Evolutionary conservation across 169 alveolate species (phyloP), one percentile per base, ranked within the genome.

Genomic region (Cryptosporidium ubiquitum): DNA sequence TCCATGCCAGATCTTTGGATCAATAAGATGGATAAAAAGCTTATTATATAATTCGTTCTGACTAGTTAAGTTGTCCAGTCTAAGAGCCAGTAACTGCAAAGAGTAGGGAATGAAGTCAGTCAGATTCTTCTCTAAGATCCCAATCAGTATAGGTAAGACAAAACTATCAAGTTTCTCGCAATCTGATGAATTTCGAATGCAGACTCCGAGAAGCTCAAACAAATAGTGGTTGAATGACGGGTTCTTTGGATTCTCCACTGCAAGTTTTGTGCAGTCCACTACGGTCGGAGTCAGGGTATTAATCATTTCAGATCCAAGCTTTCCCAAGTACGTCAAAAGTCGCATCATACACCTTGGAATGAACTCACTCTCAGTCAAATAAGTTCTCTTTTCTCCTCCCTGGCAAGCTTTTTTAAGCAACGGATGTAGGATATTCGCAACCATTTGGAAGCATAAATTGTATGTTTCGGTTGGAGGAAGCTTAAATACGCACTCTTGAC

Each of bases 31-130:
- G 12, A 79, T 69, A 64, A 79, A 79, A 7, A 79, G 49, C 16
- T 79, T 79, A 35, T 58, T 68, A 61, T 79, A 79, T 3, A 79
- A 35, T 23, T 79, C 89, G 42, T 64, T 79, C 16, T 16, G 60
- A 31, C 9, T 60, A 4, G 73, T n/a, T 14, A 39, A 18, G 31
- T 61, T 79, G 69, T 79, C 89, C 10, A 79, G 42, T 64, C 89
- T 60, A 47, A 79, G 89, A 18, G 89, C 89, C 20, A 79, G 49
- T 5, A 79, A 6, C 23, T 79, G 89, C 5, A 79, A n/a, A 2
- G 95, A 92, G 74, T 95, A 95, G 1, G 97, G 96, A 55, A 95
- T 93, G 52, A 94, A 95, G 26, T 93, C 95, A 39, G 93, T 95
- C 55, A 91, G 84, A 44, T 93, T 93, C 61, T 92, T 73, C 86